These are phyloP conservation scores for Casaregolazyma suthepensis DNA, from an alignment of 1,139 yeast genomes.

Conservation along the genomic window DNA sequence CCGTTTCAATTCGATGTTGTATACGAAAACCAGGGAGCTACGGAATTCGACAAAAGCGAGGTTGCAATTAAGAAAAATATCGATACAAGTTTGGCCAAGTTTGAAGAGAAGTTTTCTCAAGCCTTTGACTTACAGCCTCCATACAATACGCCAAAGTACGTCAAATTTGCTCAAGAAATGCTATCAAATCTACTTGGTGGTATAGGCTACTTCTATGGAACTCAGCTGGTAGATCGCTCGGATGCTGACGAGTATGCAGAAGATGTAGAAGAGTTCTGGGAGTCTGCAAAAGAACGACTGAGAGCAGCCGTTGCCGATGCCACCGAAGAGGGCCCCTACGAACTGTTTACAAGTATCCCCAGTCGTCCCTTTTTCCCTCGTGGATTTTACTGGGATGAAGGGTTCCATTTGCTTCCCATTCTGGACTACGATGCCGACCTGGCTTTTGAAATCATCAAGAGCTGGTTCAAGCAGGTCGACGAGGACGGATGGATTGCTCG, in stretches of 20 bases:
- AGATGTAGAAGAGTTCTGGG: slow-evolving; percentile 36
- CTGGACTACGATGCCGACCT: slow-evolving; percentile 80
- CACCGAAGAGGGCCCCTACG: slow-evolving; percentile 35
- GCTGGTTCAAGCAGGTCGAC: slow-evolving; percentile 86
- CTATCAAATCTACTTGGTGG: slow-evolving; percentile 86
- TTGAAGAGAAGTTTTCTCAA: slow-evolving; percentile 51
- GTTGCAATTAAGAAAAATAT: slow-evolving; percentile 16
- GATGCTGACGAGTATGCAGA: slow-evolving; percentile 57
- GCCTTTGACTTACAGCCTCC: slow-evolving; percentile 55
- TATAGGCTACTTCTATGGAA: slow-evolving; percentile 84
- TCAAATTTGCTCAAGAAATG: slow-evolving; percentile 65
- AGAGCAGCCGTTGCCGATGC: slow-evolving; percentile 21
- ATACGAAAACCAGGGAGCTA: slow-evolving; percentile 41
- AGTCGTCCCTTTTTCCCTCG: slow-evolving; percentile 93
- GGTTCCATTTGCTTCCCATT: slow-evolving; percentile 83
- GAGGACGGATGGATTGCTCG: slow-evolving; percentile 96
- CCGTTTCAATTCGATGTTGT: slow-evolving; percentile 70
- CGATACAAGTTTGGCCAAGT: slow-evolving; percentile 32
- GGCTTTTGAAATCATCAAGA: slow-evolving; percentile 69
- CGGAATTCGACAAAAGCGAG: slow-evolving; percentile 32
- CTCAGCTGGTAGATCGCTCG: slow-evolving; percentile 71
- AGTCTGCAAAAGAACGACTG: slow-evolving; percentile 21
- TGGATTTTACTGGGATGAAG: slow-evolving; percentile 99
- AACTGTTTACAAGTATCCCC: slow-evolving; percentile 78
- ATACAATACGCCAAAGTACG: slow-evolving; percentile 42